Conservation (phyloP, 2,329 filamentous ascomycete species). For the Clarireedia monteithiana region DNA sequence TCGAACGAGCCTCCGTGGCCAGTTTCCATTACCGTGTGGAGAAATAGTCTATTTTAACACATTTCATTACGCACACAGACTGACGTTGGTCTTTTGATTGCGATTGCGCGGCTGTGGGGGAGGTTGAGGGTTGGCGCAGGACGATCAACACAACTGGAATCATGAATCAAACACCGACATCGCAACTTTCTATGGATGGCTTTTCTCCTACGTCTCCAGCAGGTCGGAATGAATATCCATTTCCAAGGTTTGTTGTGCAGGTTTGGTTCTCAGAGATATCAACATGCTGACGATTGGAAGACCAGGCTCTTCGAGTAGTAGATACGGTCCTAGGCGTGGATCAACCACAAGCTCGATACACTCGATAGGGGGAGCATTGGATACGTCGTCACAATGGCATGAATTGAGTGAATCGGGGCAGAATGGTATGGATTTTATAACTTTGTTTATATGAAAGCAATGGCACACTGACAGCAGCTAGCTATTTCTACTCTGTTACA, state of each 20-base stretch:
- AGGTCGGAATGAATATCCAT: constrained; percentile 39
- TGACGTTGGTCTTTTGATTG: background rate
- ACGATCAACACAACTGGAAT: constrained; percentile 9
- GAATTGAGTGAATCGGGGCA: constrained; percentile 68
- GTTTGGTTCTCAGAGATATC: constrained; percentile 33
- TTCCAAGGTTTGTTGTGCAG: constrained; percentile 40
- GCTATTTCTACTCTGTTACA: constrained; percentile 92
- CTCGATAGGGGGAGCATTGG: constrained; percentile 78
- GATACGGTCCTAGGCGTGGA: constrained; percentile 55
- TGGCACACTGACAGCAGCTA: constrained; percentile 28
- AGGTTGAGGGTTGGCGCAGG: constrained; percentile 16
- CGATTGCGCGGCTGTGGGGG: constrained; percentile 15
- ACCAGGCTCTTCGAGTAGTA: constrained; percentile 26
- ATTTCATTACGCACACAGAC: background rate
- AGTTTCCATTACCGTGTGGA: background rate
- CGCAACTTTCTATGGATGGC: constrained; percentile 41
- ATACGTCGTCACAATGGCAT: constrained; percentile 52
- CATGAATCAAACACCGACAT: constrained; percentile 35
- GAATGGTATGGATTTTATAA: constrained; percentile 53
- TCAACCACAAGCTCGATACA: constrained; percentile 84
- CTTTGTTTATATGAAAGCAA: no score
- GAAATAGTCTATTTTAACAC: background rate
- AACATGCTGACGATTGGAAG: constrained; percentile 31
- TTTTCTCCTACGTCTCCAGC: constrained; percentile 34
- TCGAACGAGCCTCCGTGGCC: constrained; percentile 20